Conservation (phyloP, 768 basidiomycete species). For the Imleria badia region DNA sequence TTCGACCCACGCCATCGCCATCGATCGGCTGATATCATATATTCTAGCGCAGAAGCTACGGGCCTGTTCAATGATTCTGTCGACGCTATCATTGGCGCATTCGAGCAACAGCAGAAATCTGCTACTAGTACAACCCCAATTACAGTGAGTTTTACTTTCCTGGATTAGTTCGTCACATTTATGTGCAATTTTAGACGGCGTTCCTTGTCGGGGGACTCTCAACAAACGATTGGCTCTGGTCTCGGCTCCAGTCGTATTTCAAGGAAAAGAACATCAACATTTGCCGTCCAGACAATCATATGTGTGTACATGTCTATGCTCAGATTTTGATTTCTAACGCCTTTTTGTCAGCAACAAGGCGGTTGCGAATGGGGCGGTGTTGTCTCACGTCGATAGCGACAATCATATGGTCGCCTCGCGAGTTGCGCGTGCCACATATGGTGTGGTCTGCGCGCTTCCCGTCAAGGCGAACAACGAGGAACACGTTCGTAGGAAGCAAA, state of each 20-base stretch:
- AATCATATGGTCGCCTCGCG: neutral
- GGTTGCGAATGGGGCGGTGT: slow-evolving; percentile 8
- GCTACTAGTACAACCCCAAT: neutral
- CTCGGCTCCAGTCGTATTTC: slow-evolving; percentile 13
- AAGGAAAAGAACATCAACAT: neutral
- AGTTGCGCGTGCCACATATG: neutral
- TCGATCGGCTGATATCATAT: neutral
- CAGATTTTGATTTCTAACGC: neutral
- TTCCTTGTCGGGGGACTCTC: slow-evolving; percentile 15
- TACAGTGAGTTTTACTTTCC: neutral
- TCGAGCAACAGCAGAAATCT: slow-evolving; percentile 10
- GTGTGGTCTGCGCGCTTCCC: too few relatives aligned
- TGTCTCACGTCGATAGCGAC: neutral
- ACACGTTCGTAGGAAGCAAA: too few relatives aligned
- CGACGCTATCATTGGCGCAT: slow-evolving; percentile 8
- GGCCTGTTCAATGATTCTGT: slow-evolving; percentile 8
- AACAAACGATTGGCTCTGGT: slow-evolving; percentile 12
- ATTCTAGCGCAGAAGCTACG: slow-evolving; percentile 4
- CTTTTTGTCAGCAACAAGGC: slow-evolving; percentile 5
- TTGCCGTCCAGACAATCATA: slow-evolving; percentile 7
- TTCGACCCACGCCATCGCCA: neutral
- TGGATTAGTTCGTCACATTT: neutral
- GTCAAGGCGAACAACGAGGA: too few relatives aligned
- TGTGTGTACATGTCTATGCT: neutral
- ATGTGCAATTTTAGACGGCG: slow-evolving; percentile 1